A percentile compares a stretch with the other conserved stretches of the same genome.
Evolutionary conservation across 352 stramenopile species (phyloP).

Genomic region (Pythium oligandrum): DNA sequence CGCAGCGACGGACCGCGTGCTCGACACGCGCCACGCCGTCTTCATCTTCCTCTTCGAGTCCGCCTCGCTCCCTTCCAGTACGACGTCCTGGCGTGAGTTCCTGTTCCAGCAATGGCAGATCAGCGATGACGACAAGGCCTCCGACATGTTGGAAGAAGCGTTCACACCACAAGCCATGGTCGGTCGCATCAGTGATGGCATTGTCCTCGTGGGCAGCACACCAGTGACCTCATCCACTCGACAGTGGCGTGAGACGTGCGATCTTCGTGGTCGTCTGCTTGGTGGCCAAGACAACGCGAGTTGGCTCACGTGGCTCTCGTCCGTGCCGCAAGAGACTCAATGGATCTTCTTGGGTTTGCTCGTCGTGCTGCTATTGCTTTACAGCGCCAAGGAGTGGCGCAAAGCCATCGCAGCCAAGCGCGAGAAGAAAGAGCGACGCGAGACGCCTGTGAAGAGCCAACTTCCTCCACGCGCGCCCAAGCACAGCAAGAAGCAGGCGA

Average conservation of each 20-base stretch:
- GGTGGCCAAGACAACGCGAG: no score
- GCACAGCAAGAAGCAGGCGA: not conserved
- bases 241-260: constrained; percentile 11
- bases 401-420: constrained; percentile 6
- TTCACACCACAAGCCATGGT: constrained; percentile 72
- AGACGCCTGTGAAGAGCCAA: not conserved
- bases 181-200: constrained; percentile 35
- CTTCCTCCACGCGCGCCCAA: no score
- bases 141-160: constrained; percentile 19
- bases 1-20: constrained; percentile 9
- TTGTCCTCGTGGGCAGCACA: constrained; percentile 20
- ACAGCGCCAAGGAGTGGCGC: no score
- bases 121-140: not conserved
- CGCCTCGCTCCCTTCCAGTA: constrained; percentile 6
- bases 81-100: constrained; percentile 43
- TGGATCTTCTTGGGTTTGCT: no score
- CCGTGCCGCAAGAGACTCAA: no score
- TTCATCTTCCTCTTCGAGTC: constrained; percentile 59
- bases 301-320: no score
- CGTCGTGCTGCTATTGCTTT: no score
- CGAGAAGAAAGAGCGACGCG: constrained; percentile 2
- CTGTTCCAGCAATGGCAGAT: constrained; percentile 44
- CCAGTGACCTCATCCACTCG: not conserved
- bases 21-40: constrained; percentile 48
- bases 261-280: not conserved